These are phyloP conservation scores for Sclerotinia subarctica DNA, from an alignment of 2,329 filamentous ascomycete genomes.

Conservation along the genomic window DNA sequence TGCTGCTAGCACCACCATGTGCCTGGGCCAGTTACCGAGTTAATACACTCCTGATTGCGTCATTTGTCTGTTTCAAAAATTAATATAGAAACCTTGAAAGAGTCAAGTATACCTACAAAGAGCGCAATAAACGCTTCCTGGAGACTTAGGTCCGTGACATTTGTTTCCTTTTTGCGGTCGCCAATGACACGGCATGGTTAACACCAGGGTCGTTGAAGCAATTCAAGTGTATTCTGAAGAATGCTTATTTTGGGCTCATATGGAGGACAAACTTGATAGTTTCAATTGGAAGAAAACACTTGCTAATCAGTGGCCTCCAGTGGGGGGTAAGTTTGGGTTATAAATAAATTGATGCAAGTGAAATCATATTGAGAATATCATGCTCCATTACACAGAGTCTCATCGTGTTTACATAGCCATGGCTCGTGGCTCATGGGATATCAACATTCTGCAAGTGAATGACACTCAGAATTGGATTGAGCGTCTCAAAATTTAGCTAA, in stretches of 20 bases:
- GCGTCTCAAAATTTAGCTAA: too few relatives aligned
- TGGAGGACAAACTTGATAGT: background rate
- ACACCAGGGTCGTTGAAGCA: background rate
- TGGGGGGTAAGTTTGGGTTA: background rate
- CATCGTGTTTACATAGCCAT: background rate
- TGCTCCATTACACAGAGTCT: background rate
- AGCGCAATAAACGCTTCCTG: background rate
- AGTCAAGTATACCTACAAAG: background rate
- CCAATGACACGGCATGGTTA: background rate
- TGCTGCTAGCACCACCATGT: background rate
- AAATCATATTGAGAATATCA: background rate
- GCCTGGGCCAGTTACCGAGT: too few relatives aligned
- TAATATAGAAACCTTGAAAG: background rate
- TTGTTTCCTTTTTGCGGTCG: background rate
- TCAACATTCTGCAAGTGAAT: background rate
- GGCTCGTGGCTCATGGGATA: background rate
- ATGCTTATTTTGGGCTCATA: background rate
- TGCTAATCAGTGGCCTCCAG: too few relatives aligned
- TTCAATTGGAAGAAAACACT: background rate
- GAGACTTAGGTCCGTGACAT: background rate
- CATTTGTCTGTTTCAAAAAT: too few relatives aligned
- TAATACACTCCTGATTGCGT: too few relatives aligned
- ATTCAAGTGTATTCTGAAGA: background rate
- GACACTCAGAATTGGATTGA: rapidly evolving
- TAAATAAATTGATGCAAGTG: background rate